Base-by-base conservation (phyloP, 257 asterid species). In the Eustoma russellianum region DNA sequence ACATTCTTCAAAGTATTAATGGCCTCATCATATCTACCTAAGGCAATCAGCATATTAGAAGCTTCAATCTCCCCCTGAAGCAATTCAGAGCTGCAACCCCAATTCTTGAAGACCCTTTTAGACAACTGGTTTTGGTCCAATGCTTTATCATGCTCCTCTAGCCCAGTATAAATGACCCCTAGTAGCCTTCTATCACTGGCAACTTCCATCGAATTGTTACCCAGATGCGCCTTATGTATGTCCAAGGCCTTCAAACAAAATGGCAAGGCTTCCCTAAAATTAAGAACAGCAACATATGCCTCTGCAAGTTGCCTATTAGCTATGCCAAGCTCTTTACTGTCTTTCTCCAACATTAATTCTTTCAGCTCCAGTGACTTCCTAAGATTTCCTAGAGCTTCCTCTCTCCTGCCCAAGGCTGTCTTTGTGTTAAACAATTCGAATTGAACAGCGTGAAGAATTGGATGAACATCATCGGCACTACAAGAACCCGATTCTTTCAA, bases 61-160 rank as follows among this genome's bases (percentile, higher is more conserved):
- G 95, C 91, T 56, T 86, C 98, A 1, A 91, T 82, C 69, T 87
- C 96, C 2, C 94, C 96, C 17, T 89, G 92, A 35, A 84, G 87
- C 75, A 87, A 68, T 60, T 87, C 98, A 47, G 92, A 65, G 62
- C 53, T 56, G 52, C 74, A 76, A 52, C 96, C 96, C 98, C 98
- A 91, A 41, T 75, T 82, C 71, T 87, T 84, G 73, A 91, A 69
- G 17, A 82, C 92, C 80, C 63, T 82, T 44, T 83, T 85, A 0
- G 98, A 83, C 61, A 91, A 44, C 53, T 77, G 85, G 67, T 91
- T 91, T 62, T 91, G 95, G 45, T 91, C 95, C 67, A 91, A 63
- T 0, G 98, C 96, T 66, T 80, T 79, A 63, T 74, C 84, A 4
- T 91, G 94, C 45, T 87, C 84, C 55, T 83, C 96, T 49, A 91